These are phyloP conservation scores for Aspergillus udagawae DNA, from an alignment of 2,329 filamentous ascomycete species.

Conservation along the genomic window DNA sequence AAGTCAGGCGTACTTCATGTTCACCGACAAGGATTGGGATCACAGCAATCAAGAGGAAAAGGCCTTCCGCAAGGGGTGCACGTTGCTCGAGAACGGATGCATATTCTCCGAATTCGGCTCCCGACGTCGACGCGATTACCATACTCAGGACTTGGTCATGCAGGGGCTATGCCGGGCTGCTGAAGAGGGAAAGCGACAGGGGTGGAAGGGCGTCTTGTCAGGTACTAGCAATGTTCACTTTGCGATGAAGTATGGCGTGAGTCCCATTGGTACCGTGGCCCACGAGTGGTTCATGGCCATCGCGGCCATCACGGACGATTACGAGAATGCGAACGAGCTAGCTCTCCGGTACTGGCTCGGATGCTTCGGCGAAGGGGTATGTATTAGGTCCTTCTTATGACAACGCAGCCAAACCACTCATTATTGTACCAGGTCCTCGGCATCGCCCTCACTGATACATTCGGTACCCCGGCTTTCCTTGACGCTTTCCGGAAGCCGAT, in stretches of 20 bases:
- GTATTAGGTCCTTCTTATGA: conserved; percentile 11
- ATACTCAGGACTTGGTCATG: conserved; percentile 90
- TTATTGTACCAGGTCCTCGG: conserved; percentile 57
- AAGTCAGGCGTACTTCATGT: conserved; percentile 96
- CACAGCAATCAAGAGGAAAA: conserved; percentile 82
- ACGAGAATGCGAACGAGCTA: conserved; percentile 76
- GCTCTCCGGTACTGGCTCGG: conserved; percentile 85
- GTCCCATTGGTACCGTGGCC: conserved; percentile 83
- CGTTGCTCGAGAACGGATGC: conserved; percentile 76
- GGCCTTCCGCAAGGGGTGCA: conserved; percentile 75
- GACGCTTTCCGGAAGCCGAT: conserved; percentile 72
- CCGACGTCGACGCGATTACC: conserved; percentile 82
- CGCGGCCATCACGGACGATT: conserved; percentile 83
- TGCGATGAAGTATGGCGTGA: conserved; percentile 84
- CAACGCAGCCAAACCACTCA: conserved; percentile 1
- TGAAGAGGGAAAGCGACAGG: conserved; percentile 62
- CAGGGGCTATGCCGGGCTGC: conserved; percentile 76
- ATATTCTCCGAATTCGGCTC: conserved; percentile 93
- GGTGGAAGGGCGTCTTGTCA: conserved; percentile 67
- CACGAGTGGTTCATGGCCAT: conserved; percentile 99
- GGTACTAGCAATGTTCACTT: conserved; percentile 97
- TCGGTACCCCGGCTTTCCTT: conserved; percentile 86
- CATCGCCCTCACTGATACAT: conserved; percentile 93
- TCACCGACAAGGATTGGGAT: conserved; percentile 89
- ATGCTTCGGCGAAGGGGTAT: conserved; percentile 75